Evolutionary conservation across 129 eudicot species (phyloP).

Genomic region (Cynara cardunculus): DNA sequence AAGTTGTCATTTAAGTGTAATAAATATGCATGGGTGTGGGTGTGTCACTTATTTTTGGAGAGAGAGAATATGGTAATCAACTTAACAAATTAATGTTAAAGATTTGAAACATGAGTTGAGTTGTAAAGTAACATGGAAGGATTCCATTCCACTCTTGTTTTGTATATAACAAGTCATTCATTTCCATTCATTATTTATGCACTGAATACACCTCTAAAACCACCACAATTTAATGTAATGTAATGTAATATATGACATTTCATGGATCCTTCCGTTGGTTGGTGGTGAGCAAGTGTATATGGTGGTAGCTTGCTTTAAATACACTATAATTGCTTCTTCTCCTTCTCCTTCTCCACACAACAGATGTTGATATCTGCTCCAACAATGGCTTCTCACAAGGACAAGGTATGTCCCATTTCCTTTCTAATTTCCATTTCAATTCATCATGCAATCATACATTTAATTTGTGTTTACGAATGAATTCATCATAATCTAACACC

Average conservation of each 20-base stretch:
- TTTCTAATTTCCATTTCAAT: not conserved
- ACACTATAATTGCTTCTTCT: not conserved
- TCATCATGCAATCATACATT: not conserved
- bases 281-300: not conserved
- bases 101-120: not conserved
- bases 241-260: not conserved
- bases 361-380: not conserved
- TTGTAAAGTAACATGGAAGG: not conserved
- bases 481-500: not conserved
- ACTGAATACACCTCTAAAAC: not conserved
- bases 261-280: not conserved
- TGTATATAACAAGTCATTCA: not conserved
- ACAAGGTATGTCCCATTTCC: not conserved
- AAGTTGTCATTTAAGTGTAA: no score
- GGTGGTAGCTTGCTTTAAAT: not conserved
- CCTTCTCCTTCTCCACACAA: not conserved
- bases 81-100: no score
- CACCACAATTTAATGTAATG: not conserved
- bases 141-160: not conserved
- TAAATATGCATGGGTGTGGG: no score
- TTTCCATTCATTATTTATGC: not conserved
- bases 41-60: no score
- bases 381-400: not conserved
- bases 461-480: no score
- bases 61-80: no score